Base-by-base conservation (phyloP, 1,139 yeast genomes). In the Kodamaea arcana region DNA sequence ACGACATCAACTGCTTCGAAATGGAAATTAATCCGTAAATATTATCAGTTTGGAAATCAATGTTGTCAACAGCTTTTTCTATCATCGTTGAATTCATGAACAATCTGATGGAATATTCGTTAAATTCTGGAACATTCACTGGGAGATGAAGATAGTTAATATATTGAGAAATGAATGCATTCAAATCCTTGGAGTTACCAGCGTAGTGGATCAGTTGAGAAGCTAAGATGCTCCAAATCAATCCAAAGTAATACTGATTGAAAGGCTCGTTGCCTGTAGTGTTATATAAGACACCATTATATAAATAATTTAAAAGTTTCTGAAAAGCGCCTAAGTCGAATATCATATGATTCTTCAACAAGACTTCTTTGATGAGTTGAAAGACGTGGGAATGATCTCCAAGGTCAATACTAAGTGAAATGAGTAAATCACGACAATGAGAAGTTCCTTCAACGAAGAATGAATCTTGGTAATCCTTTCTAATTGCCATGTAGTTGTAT, bases 341-440 rank as follows among this genome's bases (percentile, higher is more conserved):
- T 24, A 69, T 44, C 30, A 60, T 43, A 37, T 64, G 67, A 29
- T 60, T 52, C 35, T 60, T 64, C 21, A 67, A 36, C 23, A 68
- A 42, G 2, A 68, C 41, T 32, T 67, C 67, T 41, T 69, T 69
- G 15, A 69, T 51, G 14, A 69, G 38, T 40, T 67, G 69, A 36
- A 60, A 67, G 11, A 62, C 52, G 13, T 52, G 52, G 33, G 62
- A 60, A 37, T 58, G 65, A 40, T 69, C 73, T 7, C 65, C 63
- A 27, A 56, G 41, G 33, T 60, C 65, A 18, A 69, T 53, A 27
- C 63, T 50, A 15, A 62, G 45, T 0, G 65, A 49, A 16, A 69
- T 49, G 12, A 68, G 44, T 18, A 46, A 37, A 34, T 65, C 69
- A 31, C 68, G 61, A 32, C 65, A 54, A 24, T 49, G 48, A 6